Evolutionary conservation across 192 early-diverging fungal species (phyloP).

Genomic region (Gonapodya sp.): DNA sequence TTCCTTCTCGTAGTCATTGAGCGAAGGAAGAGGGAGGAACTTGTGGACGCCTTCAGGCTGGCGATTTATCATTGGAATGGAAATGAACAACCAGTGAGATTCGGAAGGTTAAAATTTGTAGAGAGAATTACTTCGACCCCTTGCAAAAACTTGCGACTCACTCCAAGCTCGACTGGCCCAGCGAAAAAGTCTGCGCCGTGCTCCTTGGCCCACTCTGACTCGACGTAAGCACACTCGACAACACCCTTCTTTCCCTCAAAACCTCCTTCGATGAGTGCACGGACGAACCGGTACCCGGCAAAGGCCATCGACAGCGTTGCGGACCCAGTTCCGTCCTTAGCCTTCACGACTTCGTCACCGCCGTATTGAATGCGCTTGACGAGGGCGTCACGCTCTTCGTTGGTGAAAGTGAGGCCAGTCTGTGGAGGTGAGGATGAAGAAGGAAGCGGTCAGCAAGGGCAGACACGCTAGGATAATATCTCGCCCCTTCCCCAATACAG

Average conservation of each 20-base stretch:
- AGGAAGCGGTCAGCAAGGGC: neutral
- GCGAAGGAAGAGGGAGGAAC: constrained; percentile 36
- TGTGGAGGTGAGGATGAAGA: neutral
- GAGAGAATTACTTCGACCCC: constrained; percentile 2
- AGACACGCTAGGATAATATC: neutral
- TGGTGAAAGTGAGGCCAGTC: constrained; percentile 29
- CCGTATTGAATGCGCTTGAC: constrained; percentile 56
- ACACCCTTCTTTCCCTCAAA: constrained; percentile 45
- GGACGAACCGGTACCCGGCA: constrained; percentile 48
- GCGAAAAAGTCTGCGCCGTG: constrained; percentile 55
- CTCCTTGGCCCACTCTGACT: constrained; percentile 30
- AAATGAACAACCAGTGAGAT: no score
- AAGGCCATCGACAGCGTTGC: constrained; percentile 57
- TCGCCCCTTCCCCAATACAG: neutral
- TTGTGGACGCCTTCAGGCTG: constrained; percentile 43
- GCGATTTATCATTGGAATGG: no score
- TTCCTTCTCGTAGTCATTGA: constrained; percentile 42
- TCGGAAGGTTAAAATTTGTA: no score
- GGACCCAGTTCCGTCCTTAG: constrained; percentile 52
- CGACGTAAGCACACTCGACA: constrained; percentile 47
- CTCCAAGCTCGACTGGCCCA: constrained; percentile 45
- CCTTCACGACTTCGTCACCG: constrained; percentile 61
- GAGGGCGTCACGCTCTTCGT: constrained; percentile 41
- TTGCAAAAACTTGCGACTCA: constrained; percentile 18
- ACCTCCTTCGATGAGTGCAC: constrained; percentile 38